phyloP scores from a whole-genome alignment of 768 basidiomycete genomes.

The Naematelia aurantialba region DNA sequence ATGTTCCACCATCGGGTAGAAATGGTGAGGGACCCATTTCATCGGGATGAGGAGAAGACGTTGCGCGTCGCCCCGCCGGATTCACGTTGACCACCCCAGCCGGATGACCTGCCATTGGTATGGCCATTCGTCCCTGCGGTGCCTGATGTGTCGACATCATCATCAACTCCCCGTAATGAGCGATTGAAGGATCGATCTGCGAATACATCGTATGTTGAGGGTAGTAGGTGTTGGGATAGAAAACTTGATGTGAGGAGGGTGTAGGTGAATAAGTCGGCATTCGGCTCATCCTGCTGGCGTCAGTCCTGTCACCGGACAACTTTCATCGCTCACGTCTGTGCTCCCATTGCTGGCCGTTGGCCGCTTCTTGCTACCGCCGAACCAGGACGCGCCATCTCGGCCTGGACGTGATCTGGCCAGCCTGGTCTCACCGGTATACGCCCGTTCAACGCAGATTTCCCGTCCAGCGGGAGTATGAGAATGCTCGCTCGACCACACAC shows the following conservation, averaged over 20 bases:
- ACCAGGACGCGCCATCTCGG: not conserved
- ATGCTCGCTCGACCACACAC: no score
- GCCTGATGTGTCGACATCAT: slow-evolving; percentile 13
- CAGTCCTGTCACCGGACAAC: not conserved
- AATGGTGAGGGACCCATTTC: not conserved
- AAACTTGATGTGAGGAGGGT: not conserved
- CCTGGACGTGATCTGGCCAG: not conserved
- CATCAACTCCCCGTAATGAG: not conserved
- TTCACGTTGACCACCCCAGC: slow-evolving; percentile 21
- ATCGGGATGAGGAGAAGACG: not conserved
- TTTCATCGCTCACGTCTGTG: not conserved
- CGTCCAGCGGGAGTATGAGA: not conserved
- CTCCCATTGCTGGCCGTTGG: not conserved
- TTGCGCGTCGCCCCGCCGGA: not conserved
- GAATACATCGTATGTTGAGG: not conserved
- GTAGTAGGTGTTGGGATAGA: not conserved
- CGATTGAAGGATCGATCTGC: not conserved
- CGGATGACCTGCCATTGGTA: slow-evolving; percentile 21
- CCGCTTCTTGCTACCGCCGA: not conserved
- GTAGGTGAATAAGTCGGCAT: not conserved
- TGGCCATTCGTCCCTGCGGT: slow-evolving; percentile 23
- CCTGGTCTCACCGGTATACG: not conserved
- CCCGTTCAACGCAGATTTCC: not conserved
- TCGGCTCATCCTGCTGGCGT: not conserved
- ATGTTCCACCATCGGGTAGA: not conserved